Percentiles rank a stretch among this genome's conserved stretches.
These are phyloP conservation scores for Capronia epimyces DNA, from an alignment of 2,329 filamentous ascomycete species.

Conservation along the genomic window DNA sequence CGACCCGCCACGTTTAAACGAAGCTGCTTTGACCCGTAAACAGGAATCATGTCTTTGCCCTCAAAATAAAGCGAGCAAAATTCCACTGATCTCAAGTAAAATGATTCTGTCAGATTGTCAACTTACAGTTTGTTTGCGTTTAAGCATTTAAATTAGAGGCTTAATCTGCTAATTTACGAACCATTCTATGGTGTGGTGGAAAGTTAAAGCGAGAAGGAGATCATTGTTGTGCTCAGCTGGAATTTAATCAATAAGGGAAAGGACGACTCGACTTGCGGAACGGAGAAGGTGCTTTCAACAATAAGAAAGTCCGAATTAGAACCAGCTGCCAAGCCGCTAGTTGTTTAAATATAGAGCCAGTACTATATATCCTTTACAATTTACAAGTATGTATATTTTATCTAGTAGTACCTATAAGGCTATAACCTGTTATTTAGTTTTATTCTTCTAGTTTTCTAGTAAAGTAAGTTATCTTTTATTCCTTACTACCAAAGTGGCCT, in stretches of 20 bases:
- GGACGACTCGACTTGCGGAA: too few species aligned
- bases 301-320: too few species aligned
- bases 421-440: too few species aligned
- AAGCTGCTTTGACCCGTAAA: not conserved
- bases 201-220: not conserved
- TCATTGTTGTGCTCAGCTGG: not conserved
- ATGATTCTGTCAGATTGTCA: not conserved
- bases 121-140: constrained; percentile 1
- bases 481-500: too few species aligned
- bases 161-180: not conserved
- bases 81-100: not conserved
- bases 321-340: too few species aligned
- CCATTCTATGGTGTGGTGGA: not conserved
- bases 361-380: too few species aligned
- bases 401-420: too few species aligned
- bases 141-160: not conserved
- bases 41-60: not conserved
- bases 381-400: too few species aligned
- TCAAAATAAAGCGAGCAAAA: not conserved
- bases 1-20: not conserved
- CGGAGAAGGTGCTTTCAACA: too few species aligned
- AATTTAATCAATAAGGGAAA: not conserved
- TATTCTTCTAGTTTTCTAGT: too few species aligned
- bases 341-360: too few species aligned
- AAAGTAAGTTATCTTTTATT: too few species aligned